Conservation (phyloP, 2,329 filamentous ascomycete genomes). For the Tolypocladium ovalisporum region DNA sequence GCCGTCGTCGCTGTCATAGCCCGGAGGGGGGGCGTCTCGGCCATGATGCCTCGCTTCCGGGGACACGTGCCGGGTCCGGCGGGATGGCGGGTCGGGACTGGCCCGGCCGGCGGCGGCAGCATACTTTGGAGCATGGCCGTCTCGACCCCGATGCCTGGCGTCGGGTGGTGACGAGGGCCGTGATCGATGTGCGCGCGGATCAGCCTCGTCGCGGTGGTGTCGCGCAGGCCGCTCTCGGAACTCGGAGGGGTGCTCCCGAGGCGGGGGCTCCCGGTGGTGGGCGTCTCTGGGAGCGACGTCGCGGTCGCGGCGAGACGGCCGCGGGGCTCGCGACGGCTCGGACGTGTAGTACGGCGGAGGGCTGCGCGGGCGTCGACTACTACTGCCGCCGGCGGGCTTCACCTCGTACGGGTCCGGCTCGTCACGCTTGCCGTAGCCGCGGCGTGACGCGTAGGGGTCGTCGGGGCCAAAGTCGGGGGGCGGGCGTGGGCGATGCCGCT, state of each 20-base stretch:
- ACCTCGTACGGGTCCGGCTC: slow-evolving; percentile 1
- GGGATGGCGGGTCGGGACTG: neutral
- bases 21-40: slow-evolving; percentile 1
- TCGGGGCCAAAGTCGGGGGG: slow-evolving; percentile 5
- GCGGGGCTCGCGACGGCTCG: slow-evolving; percentile 2
- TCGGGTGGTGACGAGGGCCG: slow-evolving; percentile 8
- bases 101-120: neutral
- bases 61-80: neutral
- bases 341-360: slow-evolving; percentile 4
- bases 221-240: neutral
- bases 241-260: neutral
- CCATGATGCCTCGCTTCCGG: slow-evolving; percentile 1
- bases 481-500: slow-evolving; percentile 7
- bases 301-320: neutral
- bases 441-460: slow-evolving; percentile 5
- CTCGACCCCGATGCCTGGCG: slow-evolving; percentile 6
- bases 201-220: slow-evolving; percentile 4
- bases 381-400: neutral
- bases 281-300: neutral
- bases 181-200: slow-evolving; percentile 8
- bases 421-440: slow-evolving; percentile 3
- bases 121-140: slow-evolving; percentile 3
- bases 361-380: slow-evolving; percentile 5
- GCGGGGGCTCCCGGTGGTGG: neutral
- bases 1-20: slow-evolving; percentile 9